These are phyloP conservation scores for Quercus lobata DNA, from an alignment of 331 rosid genomes.

Conservation along the genomic window DNA sequence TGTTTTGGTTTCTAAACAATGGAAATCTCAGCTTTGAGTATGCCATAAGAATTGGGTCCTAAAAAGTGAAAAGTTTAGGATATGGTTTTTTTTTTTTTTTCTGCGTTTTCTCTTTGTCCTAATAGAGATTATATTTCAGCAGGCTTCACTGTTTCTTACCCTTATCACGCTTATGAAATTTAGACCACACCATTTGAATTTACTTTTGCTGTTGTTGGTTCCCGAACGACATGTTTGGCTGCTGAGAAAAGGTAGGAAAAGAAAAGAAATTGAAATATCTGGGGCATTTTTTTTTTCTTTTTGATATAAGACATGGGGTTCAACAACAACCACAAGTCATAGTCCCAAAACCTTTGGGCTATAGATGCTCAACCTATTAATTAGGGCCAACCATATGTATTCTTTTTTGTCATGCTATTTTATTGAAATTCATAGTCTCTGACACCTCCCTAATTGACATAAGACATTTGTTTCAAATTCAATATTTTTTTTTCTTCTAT, in stretches of 20 bases:
- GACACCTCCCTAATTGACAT: too few species aligned
- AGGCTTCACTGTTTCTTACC: conserved; percentile 1
- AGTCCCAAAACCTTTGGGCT: too few species aligned
- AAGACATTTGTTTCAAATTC: background rate
- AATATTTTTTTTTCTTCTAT: background rate
- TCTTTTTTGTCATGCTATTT: too few species aligned
- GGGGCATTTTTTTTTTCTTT: background rate
- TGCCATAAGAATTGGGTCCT: background rate
- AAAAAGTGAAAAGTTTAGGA: background rate
- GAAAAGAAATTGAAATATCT: background rate
- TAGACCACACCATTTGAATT: background rate
- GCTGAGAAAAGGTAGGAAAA: background rate
- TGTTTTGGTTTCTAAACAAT: background rate
- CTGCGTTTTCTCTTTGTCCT: background rate
- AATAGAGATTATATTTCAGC: background rate
- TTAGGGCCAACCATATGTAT: too few species aligned
- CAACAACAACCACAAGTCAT: background rate
- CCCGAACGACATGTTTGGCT: background rate
- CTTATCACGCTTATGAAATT: background rate
- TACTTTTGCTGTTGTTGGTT: background rate
- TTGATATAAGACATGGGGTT: background rate
- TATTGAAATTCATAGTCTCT: too few species aligned
- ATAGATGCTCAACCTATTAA: too few species aligned
- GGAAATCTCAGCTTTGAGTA: background rate
- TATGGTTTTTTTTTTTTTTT: too few species aligned